Percentiles rank a stretch among this genome's conserved stretches.
phyloP scores from a whole-genome alignment of 169 alveolate species.

The Plasmodium ovale region DNA sequence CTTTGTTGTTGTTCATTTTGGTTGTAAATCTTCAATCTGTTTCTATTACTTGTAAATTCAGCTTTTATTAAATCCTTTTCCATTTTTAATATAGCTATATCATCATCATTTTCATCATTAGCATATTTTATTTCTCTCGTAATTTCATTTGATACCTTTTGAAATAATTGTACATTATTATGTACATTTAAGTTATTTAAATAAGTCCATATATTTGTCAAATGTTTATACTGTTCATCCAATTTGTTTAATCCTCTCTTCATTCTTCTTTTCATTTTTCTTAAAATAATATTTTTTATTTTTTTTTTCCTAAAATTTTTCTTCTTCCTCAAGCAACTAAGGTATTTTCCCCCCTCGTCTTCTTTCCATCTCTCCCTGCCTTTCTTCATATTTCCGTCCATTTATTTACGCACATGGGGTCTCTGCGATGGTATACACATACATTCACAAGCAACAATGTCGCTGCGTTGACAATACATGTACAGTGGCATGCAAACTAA shows the following conservation, averaged over 20 bases:
- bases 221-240: slow-evolving; percentile 39
- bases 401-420: background rate
- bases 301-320: slow-evolving; percentile 16
- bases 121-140: slow-evolving; percentile 31
- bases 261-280: slow-evolving; percentile 36
- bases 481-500: too few relatives aligned
- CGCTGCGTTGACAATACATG: too few relatives aligned
- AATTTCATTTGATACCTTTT: slow-evolving; percentile 20
- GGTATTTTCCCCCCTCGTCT: too few relatives aligned
- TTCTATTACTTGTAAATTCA: slow-evolving; percentile 31
- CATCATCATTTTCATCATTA: slow-evolving; percentile 58
- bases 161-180: slow-evolving; percentile 2
- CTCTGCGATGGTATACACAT: too few relatives aligned
- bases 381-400: slow-evolving; percentile 4
- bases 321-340: background rate
- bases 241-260: slow-evolving; percentile 18
- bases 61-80: slow-evolving; percentile 62
- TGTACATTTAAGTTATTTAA: slow-evolving; percentile 35
- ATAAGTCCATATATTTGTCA: slow-evolving; percentile 7
- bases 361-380: background rate
- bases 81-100: slow-evolving; percentile 67
- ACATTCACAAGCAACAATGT: too few relatives aligned
- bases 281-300: slow-evolving; percentile 33
- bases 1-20: slow-evolving; percentile 21
- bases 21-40: slow-evolving; percentile 32